Evolutionary conservation across 2,329 filamentous ascomycete genomes (phyloP).

Genomic region (Pseudogymnoascus sp.): DNA sequence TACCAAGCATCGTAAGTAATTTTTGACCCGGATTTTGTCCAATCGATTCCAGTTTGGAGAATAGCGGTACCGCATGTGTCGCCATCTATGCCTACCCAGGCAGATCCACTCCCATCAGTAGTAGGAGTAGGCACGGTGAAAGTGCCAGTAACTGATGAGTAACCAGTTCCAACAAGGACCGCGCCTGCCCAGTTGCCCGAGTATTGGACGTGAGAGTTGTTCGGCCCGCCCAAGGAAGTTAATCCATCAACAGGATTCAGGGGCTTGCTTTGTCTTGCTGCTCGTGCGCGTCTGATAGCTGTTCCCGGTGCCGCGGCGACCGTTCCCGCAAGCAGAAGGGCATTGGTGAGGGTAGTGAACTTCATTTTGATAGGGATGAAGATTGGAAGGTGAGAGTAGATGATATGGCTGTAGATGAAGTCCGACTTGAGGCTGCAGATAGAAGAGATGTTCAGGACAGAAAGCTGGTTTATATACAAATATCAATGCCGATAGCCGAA

Average conservation of each 20-base stretch:
- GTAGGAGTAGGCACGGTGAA: conserved; percentile 45
- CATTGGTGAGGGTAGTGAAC: conserved; percentile 33
- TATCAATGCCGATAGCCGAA: background rate
- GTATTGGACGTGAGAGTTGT: conserved; percentile 40
- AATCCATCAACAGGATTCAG: conserved; percentile 28
- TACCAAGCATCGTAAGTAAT: conserved; percentile 49
- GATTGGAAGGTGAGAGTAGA: background rate
- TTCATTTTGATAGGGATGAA: conserved; percentile 37
- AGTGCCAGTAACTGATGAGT: conserved; percentile 44
- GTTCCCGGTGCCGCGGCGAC: conserved; percentile 38
- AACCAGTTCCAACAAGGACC: conserved; percentile 42
- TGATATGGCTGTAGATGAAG: background rate
- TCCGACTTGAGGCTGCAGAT: background rate
- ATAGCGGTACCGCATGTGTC: conserved; percentile 47
- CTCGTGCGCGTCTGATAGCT: conserved; percentile 32
- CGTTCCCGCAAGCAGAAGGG: conserved; percentile 34
- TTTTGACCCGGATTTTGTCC: conserved; percentile 36
- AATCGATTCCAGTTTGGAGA: conserved; percentile 50
- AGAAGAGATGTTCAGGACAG: background rate
- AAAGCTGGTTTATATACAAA: background rate
- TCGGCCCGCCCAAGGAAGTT: conserved; percentile 23
- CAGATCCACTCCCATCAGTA: conserved; percentile 40
- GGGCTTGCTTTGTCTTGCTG: conserved; percentile 20
- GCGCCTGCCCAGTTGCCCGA: conserved; percentile 53
- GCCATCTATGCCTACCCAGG: conserved; percentile 56